Evolutionary conservation across 2,329 filamentous ascomycete genomes (phyloP).

Genomic region (Xylaria digitata): DNA sequence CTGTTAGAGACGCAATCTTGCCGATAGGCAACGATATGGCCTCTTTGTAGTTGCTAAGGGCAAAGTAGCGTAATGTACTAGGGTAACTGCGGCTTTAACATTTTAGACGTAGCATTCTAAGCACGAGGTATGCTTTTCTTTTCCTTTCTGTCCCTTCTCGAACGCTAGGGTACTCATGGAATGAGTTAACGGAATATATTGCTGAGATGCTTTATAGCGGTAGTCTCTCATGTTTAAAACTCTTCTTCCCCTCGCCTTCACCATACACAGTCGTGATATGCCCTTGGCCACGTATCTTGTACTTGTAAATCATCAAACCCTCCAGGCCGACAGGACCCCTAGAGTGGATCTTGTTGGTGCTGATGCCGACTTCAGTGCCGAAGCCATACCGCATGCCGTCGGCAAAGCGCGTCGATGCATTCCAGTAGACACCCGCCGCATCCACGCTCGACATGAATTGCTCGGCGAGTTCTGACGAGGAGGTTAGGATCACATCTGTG

Average conservation of each 20-base stretch:
- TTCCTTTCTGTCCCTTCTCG: not conserved
- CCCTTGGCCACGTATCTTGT: constrained; percentile 84
- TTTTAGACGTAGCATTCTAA: not conserved
- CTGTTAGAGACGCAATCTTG: not conserved
- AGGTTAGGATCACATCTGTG: constrained; percentile 90
- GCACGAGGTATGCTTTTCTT: not conserved
- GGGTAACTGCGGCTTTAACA: not conserved
- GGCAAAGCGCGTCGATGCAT: constrained; percentile 91
- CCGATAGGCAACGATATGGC: not conserved
- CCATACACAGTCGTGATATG: constrained; percentile 85
- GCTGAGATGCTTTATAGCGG: constrained; percentile 17
- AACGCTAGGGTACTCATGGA: not conserved
- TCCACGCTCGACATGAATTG: constrained; percentile 87
- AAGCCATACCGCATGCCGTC: constrained; percentile 98
- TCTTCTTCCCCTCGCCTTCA: constrained; percentile 68
- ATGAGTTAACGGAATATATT: not conserved
- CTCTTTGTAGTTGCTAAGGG: not conserved
- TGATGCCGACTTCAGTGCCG: constrained; percentile 97
- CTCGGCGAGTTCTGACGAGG: constrained; percentile 74
- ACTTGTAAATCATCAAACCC: constrained; percentile 97
- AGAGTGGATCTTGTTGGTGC: constrained; percentile 98
- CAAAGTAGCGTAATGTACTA: not conserved
- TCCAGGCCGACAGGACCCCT: constrained; percentile 93
- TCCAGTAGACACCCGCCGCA: constrained; percentile 95
- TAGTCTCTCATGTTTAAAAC: constrained; percentile 69